Conservation (phyloP, 1,139 yeast species). For the Petasospora rhodanensis region DNA sequence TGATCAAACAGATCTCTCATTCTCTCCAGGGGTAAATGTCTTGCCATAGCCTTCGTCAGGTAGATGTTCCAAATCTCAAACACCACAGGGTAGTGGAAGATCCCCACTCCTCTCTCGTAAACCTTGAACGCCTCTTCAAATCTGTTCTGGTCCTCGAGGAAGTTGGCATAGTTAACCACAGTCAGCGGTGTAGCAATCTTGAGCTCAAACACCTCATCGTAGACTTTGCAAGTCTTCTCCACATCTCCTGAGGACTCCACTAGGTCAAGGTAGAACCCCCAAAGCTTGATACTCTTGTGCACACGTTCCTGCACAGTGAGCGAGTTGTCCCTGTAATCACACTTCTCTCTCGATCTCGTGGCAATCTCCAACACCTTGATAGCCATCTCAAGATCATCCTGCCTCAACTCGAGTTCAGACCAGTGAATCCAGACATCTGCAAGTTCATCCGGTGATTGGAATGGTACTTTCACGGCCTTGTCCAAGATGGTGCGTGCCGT, state of each 20-base stretch:
- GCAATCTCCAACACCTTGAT: slow-evolving; percentile 49
- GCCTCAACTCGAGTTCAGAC: slow-evolving; percentile 61
- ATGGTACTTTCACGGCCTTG: slow-evolving; percentile 71
- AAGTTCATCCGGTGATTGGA: slow-evolving; percentile 55
- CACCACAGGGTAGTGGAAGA: slow-evolving; percentile 59
- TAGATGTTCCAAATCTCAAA: slow-evolving; percentile 75
- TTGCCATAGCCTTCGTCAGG: slow-evolving; percentile 45
- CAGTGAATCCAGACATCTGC: slow-evolving; percentile 68
- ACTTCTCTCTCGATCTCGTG: slow-evolving; percentile 29
- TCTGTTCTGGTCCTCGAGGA: slow-evolving; percentile 46
- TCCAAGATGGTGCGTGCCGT: slow-evolving; percentile 63
- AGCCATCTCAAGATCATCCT: slow-evolving; percentile 49
- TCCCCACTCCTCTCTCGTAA: slow-evolving; percentile 61
- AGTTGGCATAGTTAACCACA: slow-evolving; percentile 61
- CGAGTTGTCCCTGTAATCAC: slow-evolving; percentile 25
- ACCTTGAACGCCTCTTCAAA: slow-evolving; percentile 54
- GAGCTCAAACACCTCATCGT: slow-evolving; percentile 54
- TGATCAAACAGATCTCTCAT: slow-evolving; percentile 74
- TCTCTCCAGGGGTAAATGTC: slow-evolving; percentile 45
- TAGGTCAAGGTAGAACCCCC: slow-evolving; percentile 74
- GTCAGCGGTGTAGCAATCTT: slow-evolving; percentile 69
- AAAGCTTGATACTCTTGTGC: slow-evolving; percentile 57
- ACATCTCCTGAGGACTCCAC: slow-evolving; percentile 54
- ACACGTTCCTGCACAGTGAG: slow-evolving; percentile 54
- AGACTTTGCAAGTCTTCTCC: slow-evolving; percentile 41